Percentiles rank a stretch among this genome's conserved stretches.
phyloP scores from a whole-genome alignment of 2,329 filamentous ascomycete genomes.

The Hypomyces rosellus region DNA sequence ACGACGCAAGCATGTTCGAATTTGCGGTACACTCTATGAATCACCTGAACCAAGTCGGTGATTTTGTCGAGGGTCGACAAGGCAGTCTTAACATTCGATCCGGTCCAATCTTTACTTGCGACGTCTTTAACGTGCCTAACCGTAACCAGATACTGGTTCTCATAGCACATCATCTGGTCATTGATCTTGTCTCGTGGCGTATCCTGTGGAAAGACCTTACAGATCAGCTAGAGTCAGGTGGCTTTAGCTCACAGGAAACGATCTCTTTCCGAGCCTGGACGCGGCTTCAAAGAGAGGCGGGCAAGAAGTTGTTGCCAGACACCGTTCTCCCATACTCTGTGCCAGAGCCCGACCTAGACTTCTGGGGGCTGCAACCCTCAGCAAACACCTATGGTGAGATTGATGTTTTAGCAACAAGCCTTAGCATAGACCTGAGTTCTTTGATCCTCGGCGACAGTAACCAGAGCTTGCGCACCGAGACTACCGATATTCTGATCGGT shows the following conservation, averaged over 20 bases:
- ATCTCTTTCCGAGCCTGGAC: conserved; percentile 31
- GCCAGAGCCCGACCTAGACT: too few relatives aligned
- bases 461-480: conserved; percentile 17
- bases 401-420: too few relatives aligned
- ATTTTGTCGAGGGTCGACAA: conserved; percentile 4
- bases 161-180: conserved; percentile 16
- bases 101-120: conserved; percentile 17
- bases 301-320: too few relatives aligned
- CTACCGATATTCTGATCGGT: conserved; percentile 34
- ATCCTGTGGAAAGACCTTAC: conserved; percentile 20
- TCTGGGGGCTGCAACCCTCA: too few relatives aligned
- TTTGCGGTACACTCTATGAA: background rate
- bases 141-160: conserved; percentile 1
- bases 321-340: too few relatives aligned
- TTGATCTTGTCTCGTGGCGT: conserved; percentile 46
- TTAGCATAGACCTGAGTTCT: too few relatives aligned
- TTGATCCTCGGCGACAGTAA: too few relatives aligned
- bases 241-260: background rate
- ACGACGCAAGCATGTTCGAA: conserved; percentile 4
- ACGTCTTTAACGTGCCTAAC: conserved; percentile 9
- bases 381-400: too few relatives aligned
- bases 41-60: background rate
- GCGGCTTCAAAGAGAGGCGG: conserved; percentile 17
- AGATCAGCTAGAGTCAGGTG: conserved; percentile 2
- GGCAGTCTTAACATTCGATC: conserved; percentile 9